These are phyloP conservation scores for Leucocoprinus leucothites DNA, from an alignment of 768 basidiomycete species.

Conservation along the genomic window DNA sequence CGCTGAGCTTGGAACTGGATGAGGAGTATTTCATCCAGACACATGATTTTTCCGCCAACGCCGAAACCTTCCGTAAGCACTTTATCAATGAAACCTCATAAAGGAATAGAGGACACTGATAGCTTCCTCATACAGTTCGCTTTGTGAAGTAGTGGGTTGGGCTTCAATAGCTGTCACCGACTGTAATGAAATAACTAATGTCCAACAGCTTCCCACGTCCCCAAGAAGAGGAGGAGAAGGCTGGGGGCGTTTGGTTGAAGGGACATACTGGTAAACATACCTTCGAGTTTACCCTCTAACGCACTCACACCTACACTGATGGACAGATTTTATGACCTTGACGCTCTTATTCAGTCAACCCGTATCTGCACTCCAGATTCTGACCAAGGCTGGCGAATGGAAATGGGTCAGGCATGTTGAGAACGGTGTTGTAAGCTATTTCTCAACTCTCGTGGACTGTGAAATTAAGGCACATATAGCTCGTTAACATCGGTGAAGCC, in stretches of 20 bases:
- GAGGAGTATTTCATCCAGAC: constrained; percentile 40
- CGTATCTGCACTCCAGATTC: constrained; percentile 43
- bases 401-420: constrained; percentile 45
- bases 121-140: constrained; percentile 28
- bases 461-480: constrained; percentile 18
- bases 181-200: not conserved
- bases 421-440: constrained; percentile 35
- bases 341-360: constrained; percentile 49
- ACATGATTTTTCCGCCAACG: constrained; percentile 31
- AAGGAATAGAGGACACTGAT: not conserved
- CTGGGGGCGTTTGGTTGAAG: constrained; percentile 48
- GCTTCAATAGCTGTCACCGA: too few relatives aligned
- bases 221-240: constrained; percentile 37
- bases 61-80: constrained; percentile 31
- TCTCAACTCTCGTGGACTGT: not conserved
- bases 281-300: not conserved
- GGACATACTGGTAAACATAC: constrained; percentile 39
- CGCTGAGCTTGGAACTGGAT: constrained; percentile 42
- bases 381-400: constrained; percentile 37
- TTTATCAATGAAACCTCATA: constrained; percentile 19
- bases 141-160: constrained; percentile 46
- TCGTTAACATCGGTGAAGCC: constrained; percentile 46
- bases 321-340: constrained; percentile 39
- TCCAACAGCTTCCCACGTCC: constrained; percentile 36
- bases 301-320: not conserved